These are phyloP conservation scores for Aspergillus leporis DNA, from an alignment of 495 filamentous ascomycete genomes.

Conservation along the genomic window DNA sequence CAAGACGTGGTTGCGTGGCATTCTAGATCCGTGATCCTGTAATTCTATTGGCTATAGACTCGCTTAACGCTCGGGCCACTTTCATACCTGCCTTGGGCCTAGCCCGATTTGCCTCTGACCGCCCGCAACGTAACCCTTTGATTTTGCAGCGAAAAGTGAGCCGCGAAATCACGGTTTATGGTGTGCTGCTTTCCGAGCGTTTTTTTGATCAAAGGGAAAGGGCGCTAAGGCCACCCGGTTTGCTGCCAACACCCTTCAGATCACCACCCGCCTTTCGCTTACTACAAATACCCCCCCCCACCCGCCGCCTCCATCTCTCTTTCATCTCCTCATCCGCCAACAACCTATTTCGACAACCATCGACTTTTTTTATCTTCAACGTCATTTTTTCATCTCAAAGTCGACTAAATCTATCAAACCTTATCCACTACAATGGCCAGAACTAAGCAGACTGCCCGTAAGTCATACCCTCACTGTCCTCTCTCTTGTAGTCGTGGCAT, in stretches of 20 bases:
- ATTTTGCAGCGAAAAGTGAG: constrained; percentile 33
- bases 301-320: constrained; percentile 52
- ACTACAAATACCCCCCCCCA: constrained; percentile 55
- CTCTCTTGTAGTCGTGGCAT: constrained; percentile 17
- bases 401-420: constrained; percentile 48
- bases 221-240: constrained; percentile 28
- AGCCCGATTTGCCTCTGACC: constrained; percentile 5
- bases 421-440: constrained; percentile 78
- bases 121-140: constrained; percentile 23
- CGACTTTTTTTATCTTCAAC: constrained; percentile 41
- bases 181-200: constrained; percentile 37
- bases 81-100: neutral
- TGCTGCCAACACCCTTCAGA: constrained; percentile 33
- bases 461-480: constrained; percentile 42
- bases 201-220: constrained; percentile 36
- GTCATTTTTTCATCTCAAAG: constrained; percentile 52
- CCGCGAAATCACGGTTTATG: constrained; percentile 39
- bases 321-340: constrained; percentile 42
- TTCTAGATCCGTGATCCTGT: constrained; percentile 45
- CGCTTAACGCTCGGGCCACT: constrained; percentile 39
- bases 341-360: constrained; percentile 30
- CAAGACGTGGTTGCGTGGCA: constrained; percentile 32
- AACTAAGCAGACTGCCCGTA: constrained; percentile 99
- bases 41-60: constrained; percentile 40
- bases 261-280: constrained; percentile 41